phyloP scores from a whole-genome alignment of 1,284 basidiomycete genomes.

The Ustilago bromivora region DNA sequence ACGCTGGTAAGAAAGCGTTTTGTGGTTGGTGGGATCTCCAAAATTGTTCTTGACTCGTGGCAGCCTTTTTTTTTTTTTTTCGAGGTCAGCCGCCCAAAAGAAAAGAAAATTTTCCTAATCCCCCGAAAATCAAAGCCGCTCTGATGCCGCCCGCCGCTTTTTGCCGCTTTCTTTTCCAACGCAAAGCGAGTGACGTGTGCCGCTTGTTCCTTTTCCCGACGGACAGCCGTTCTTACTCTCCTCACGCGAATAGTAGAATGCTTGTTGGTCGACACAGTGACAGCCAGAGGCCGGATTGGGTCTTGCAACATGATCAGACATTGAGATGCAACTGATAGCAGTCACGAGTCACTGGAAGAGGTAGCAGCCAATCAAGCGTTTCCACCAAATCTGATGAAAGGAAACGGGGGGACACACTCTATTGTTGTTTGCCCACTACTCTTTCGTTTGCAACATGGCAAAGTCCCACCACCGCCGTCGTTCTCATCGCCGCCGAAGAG shows the following conservation, averaged over 20 bases:
- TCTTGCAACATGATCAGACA: background rate
- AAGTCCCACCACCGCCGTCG: too few relatives aligned
- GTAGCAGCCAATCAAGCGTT: conserved; percentile 4
- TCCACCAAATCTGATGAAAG: conserved; percentile 4
- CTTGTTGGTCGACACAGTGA: background rate
- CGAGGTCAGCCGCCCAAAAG: conserved; percentile 4
- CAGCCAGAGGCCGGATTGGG: background rate
- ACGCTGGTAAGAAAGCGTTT: background rate
- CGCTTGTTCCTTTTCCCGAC: background rate
- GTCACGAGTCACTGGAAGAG: background rate
- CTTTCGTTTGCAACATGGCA: too few relatives aligned
- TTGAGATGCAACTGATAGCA: background rate
- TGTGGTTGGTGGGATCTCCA: conserved; percentile 9
- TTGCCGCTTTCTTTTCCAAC: conserved; percentile 2
- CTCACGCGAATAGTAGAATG: background rate
- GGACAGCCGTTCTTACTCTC: background rate
- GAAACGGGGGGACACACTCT: background rate
- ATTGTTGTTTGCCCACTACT: background rate
- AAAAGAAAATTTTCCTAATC: conserved; percentile 8
- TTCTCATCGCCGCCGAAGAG: too few relatives aligned
- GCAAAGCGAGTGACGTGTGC: background rate
- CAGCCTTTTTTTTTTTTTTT: background rate
- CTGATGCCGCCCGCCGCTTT: conserved; percentile 12
- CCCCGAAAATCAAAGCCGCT: conserved; percentile 11
- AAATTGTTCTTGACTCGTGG: background rate